Conservation (phyloP, 306 rosid species). For the Sesbania bispinosa region DNA sequence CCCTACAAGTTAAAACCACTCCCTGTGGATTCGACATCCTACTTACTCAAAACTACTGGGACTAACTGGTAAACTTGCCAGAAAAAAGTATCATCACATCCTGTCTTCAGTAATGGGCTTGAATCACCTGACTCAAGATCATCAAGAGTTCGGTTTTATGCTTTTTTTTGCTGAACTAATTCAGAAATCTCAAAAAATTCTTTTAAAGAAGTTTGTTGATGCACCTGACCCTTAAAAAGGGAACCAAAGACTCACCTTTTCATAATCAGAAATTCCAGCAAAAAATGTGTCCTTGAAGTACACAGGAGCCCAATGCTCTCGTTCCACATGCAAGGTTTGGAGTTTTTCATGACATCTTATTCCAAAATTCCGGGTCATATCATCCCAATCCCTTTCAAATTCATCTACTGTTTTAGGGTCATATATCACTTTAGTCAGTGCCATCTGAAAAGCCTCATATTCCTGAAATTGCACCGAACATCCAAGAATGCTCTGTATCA, state of each 20-base stretch:
- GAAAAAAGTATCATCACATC: too few relatives aligned
- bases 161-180: conserved; percentile 51
- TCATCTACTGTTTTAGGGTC: conserved; percentile 68
- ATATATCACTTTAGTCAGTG: conserved; percentile 47
- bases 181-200: conserved; percentile 63
- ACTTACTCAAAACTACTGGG: too few relatives aligned
- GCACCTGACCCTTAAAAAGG: conserved; percentile 62
- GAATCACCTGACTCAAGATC: conserved; percentile 66
- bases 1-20: too few relatives aligned
- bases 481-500: conserved; percentile 68
- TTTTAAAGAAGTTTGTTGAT: conserved; percentile 72
- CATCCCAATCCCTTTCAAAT: conserved; percentile 85
- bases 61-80: too few relatives aligned
- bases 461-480: conserved; percentile 59
- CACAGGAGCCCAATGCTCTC: conserved; percentile 85
- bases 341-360: conserved; percentile 55
- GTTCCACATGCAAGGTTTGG: conserved; percentile 56
- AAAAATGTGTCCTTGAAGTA: conserved; percentile 78
- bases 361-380: conserved; percentile 59
- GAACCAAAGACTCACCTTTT: conserved; percentile 48
- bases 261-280: conserved; percentile 66
- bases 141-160: conserved; percentile 58
- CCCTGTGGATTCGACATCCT: too few relatives aligned
- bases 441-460: conserved; percentile 57
- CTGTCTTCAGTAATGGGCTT: conserved; percentile 55